Base-by-base conservation (phyloP, 208 protist species). In the Trichomonas tenax region DNA sequence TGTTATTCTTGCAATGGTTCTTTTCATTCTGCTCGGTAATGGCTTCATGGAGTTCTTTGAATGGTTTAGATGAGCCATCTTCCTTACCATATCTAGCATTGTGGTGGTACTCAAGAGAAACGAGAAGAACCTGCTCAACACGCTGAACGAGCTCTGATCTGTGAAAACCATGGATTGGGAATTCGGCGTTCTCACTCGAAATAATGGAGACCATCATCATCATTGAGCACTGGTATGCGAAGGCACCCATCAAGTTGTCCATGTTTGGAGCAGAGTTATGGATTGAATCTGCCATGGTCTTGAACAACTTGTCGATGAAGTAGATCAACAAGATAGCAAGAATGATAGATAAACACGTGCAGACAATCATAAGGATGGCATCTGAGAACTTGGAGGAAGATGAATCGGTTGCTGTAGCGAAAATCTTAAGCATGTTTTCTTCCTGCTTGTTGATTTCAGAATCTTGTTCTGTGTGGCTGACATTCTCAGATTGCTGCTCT, bases 341-440 rank as follows among this genome's bases (percentile, higher is more conserved):
- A 21, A 48, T 36, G 4, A 90, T 17, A 17, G 41, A 44, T 48
- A n/a, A 45, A 14, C 36, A 6, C 36, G 14, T 38, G n/a, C 34
- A 36, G 15, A 41, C 17, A 44, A 34, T 14, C 6, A 86, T 38
- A 44, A 86, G 1, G 9, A 90, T 48, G 6, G 41, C 41, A 90
- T 90, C 82, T 11, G 14, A 17, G 41, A 14, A 90, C 48, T 38
- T n/a, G 41, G 4, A 21, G 9, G 14, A 9, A 90, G 0, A 48
- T n/a, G 82, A 45, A 90, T 90, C 82, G 11, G 23, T n/a, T 26
- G 82, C 36, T 34, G 82, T 38, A 23, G 82, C 36, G 23, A 90
- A 90, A 48, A 90, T 90, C 41, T 90, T 90, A 23, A 90, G 23
- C 23, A 90, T 34, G 23, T 90, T 90, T 90, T 90, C 82, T 90